A percentile compares a stretch with the other conserved stretches of the same genome.
Conservation (phyloP, 441 rosid genomes). For the Mallotus repandus region DNA sequence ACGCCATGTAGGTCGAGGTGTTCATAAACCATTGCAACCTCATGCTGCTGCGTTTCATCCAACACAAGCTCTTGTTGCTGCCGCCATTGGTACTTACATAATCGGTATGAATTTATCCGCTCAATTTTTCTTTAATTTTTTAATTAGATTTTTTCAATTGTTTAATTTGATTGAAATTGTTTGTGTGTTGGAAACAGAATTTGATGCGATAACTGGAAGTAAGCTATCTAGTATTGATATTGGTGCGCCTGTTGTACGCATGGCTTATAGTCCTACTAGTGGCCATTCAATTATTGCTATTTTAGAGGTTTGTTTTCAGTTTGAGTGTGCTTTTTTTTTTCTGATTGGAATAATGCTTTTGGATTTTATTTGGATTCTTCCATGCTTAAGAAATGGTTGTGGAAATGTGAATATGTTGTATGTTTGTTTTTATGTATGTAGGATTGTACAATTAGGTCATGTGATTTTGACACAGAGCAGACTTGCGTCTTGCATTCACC, state of each 20-base stretch:
- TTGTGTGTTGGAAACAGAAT: constrained; percentile 47
- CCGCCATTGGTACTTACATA: constrained; percentile 68
- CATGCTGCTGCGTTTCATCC: constrained; percentile 94
- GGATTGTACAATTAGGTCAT: constrained; percentile 97
- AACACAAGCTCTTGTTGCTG: constrained; percentile 75
- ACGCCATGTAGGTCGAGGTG: constrained; percentile 76
- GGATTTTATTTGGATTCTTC: neutral
- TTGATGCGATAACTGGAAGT: constrained; percentile 92
- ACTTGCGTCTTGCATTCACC: constrained; percentile 97
- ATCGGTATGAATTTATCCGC: constrained; percentile 48
- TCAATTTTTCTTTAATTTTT: neutral
- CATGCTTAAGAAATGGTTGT: neutral
- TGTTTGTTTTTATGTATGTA: constrained; percentile 20
- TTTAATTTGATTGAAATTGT: neutral
- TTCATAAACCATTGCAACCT: constrained; percentile 77
- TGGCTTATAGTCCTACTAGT: constrained; percentile 83
- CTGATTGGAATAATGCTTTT: no score
- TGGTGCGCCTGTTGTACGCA: constrained; percentile 80
- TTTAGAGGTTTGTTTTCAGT: constrained; percentile 55
- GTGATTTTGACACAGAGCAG: constrained; percentile 96
- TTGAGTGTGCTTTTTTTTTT: no score
- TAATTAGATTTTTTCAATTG: neutral
- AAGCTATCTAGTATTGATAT: constrained; percentile 79
- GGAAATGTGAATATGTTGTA: neutral
- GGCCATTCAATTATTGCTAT: constrained; percentile 84